phyloP scores from a whole-genome alignment of 805 yeast genomes.

The Candida namnaoensis region DNA sequence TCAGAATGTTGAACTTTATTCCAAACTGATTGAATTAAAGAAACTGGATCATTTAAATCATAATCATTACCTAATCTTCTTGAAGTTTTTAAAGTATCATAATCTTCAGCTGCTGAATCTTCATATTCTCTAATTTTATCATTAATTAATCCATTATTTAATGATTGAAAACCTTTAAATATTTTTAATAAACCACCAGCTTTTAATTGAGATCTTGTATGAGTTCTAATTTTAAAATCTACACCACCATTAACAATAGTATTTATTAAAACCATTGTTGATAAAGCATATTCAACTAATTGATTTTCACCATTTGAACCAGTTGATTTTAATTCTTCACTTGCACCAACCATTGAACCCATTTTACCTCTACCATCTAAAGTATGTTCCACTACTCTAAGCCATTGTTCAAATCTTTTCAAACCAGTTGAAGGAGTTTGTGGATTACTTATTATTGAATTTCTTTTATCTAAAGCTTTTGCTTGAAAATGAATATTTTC shows the following conservation, averaged over 20 bases:
- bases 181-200: constrained; percentile 48
- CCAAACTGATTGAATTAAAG: constrained; percentile 58
- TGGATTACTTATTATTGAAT: constrained; percentile 13
- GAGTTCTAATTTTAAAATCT: constrained; percentile 34
- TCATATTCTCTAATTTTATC: constrained; percentile 61
- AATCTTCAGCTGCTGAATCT: constrained; percentile 48
- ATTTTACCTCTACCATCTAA: constrained; percentile 80
- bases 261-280: constrained; percentile 63
- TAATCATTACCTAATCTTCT: constrained; percentile 30
- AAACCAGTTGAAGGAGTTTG: constrained; percentile 16
- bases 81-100: constrained; percentile 29
- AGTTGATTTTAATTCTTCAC: constrained; percentile 58
- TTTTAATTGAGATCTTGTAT: constrained; percentile 50
- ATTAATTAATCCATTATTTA: constrained; percentile 49
- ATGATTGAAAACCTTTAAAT: constrained; percentile 38
- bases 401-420: constrained; percentile 64
- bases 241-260: constrained; percentile 41
- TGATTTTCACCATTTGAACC: constrained; percentile 50
- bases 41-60: constrained; percentile 51
- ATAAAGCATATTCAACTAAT: constrained; percentile 60
- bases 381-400: constrained; percentile 53
- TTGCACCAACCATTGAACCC: constrained; percentile 90
- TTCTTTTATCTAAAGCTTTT: constrained; percentile 25
- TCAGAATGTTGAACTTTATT: constrained; percentile 42
- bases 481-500: constrained; percentile 21